Conservation (phyloP, 148 eudicot species). For the Oxyria digyna region DNA sequence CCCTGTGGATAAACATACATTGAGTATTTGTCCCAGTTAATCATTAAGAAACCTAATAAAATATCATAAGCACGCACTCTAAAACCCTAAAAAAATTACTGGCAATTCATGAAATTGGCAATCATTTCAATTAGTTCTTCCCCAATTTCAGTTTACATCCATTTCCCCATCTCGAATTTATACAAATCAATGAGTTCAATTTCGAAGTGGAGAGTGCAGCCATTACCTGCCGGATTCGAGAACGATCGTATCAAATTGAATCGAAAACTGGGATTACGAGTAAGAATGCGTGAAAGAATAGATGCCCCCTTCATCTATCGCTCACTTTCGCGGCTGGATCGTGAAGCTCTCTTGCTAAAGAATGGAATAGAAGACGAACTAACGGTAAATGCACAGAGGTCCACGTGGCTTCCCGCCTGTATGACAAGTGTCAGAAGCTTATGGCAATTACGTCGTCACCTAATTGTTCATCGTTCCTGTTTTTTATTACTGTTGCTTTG, state of each 20-base stretch:
- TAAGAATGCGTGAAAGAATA: slow-evolving; percentile 19
- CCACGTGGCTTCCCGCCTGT: slow-evolving; percentile 2
- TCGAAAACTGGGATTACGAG: slow-evolving; percentile 20
- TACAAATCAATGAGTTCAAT: background rate
- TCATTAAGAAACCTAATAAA: too few species aligned
- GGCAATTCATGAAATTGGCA: too few species aligned
- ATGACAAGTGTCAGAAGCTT: slow-evolving; percentile 1
- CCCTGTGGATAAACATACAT: slow-evolving; percentile 25
- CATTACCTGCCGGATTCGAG: slow-evolving; percentile 32
- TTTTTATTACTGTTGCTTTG: too few species aligned
- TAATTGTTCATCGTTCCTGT: too few species aligned
- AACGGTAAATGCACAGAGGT: slow-evolving; percentile 4
- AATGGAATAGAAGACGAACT: too few species aligned
- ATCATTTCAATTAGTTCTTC: background rate
- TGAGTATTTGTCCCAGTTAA: background rate
- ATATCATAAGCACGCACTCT: background rate
- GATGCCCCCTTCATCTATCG: slow-evolving; percentile 23
- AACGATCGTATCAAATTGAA: slow-evolving; percentile 24
- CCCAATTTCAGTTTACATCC: background rate
- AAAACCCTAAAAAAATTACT: background rate
- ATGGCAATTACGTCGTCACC: background rate
- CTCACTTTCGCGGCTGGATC: slow-evolving; percentile 2
- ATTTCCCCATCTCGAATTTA: background rate
- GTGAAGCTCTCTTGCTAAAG: background rate
- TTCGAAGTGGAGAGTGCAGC: background rate